A percentile compares a stretch with the other conserved stretches of the same genome.
Evolutionary conservation across 148 eudicot genomes (phyloP).

Genomic region (Chenopodium album): DNA sequence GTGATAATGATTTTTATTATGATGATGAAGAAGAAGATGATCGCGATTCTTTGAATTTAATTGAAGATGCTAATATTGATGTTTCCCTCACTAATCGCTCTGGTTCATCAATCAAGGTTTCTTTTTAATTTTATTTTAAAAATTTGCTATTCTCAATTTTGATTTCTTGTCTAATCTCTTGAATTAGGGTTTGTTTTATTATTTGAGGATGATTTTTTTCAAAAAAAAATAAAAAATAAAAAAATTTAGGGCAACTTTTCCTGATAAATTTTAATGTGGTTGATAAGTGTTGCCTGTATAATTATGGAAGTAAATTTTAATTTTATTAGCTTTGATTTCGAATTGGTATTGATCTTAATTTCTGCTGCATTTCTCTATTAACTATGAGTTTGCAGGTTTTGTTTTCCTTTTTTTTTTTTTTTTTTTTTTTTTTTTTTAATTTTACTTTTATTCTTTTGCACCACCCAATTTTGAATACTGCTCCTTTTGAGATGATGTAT

Average conservation of each 20-base stretch:
- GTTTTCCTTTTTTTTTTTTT: too few relatives aligned
- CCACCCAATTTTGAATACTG: too few relatives aligned
- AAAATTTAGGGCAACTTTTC: too few relatives aligned
- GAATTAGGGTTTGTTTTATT: not conserved
- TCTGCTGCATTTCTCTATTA: too few relatives aligned
- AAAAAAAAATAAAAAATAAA: too few relatives aligned
- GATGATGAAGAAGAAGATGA: constrained; percentile 29
- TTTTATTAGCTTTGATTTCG: not conserved
- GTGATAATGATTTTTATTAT: constrained; percentile 35
- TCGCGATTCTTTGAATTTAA: constrained; percentile 25
- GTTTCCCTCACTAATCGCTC: not conserved
- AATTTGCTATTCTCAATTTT: not conserved
- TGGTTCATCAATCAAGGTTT: constrained; percentile 41
- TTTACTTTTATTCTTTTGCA: too few relatives aligned
- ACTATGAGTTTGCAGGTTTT: too few relatives aligned
- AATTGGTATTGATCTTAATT: not conserved
- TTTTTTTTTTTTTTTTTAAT: too few relatives aligned
- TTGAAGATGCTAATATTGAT: constrained; percentile 31
- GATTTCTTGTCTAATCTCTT: not conserved
- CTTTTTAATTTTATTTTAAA: not conserved
- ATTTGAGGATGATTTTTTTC: too few relatives aligned
- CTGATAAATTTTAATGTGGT: not conserved
- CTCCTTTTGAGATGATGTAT: too few relatives aligned
- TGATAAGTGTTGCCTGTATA: not conserved
- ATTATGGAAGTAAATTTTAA: too few relatives aligned